A percentile compares a stretch with the other conserved stretches of the same genome.
phyloP scores from a whole-genome alignment of 1,284 basidiomycete genomes.

The Phellinidium pouzarii region DNA sequence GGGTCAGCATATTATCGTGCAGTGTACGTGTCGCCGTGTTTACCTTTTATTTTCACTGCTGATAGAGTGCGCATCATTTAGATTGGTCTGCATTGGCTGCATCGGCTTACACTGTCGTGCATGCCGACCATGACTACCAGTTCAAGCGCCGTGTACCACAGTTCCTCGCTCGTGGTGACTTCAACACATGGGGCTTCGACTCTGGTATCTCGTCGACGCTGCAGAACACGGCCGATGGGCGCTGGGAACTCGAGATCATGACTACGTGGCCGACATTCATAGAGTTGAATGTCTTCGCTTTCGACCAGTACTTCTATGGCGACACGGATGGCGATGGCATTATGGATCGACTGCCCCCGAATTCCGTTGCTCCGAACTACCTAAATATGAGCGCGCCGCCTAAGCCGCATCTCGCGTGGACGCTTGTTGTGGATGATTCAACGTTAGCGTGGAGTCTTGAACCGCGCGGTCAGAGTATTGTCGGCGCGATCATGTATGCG shows the following conservation, averaged over 20 bases:
- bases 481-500: constrained; percentile 81
- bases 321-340: constrained; percentile 82
- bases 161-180: constrained; percentile 77
- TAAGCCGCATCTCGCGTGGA: constrained; percentile 78
- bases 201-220: constrained; percentile 67
- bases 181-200: constrained; percentile 89
- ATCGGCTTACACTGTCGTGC: constrained; percentile 61
- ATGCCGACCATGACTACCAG: constrained; percentile 66
- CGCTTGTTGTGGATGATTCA: constrained; percentile 70
- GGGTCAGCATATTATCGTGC: constrained; percentile 80
- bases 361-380: constrained; percentile 78
- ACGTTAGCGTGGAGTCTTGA: constrained; percentile 70
- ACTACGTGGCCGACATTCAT: constrained; percentile 81
- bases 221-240: constrained; percentile 51
- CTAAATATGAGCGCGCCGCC: constrained; percentile 85
- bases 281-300: constrained; percentile 84
- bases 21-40: constrained; percentile 51
- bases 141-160: constrained; percentile 74
- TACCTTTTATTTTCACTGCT: constrained; percentile 2
- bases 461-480: constrained; percentile 73
- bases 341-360: constrained; percentile 84
- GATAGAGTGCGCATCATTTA: constrained; percentile 25
- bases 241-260: constrained; percentile 81
- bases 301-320: constrained; percentile 86
- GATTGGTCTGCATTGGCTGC: constrained; percentile 69